Conservation (phyloP, 495 filamentous ascomycete genomes). For the Neurospora pannonica region DNA sequence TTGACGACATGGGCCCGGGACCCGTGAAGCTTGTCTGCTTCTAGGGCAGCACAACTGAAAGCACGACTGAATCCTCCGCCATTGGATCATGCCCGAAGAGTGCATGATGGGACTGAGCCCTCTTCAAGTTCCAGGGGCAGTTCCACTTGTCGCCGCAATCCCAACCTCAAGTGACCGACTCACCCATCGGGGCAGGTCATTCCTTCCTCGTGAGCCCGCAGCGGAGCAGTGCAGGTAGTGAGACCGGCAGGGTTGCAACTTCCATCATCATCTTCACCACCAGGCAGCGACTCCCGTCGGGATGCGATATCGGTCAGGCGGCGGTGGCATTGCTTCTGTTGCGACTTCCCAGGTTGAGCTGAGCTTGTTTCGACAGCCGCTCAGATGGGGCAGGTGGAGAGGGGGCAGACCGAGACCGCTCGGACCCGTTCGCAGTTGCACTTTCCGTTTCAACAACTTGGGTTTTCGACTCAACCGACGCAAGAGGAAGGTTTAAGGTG, state of each 20-base stretch:
- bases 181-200: background rate
- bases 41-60: background rate
- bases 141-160: background rate
- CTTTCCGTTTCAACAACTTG: background rate
- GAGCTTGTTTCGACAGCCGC: background rate
- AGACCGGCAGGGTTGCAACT: background rate
- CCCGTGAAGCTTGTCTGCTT: background rate
- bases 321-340: background rate
- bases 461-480: background rate
- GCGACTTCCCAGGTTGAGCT: background rate
- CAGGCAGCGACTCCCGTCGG: background rate
- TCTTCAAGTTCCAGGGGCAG: background rate
- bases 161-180: background rate
- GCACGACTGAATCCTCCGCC: background rate
- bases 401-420: background rate
- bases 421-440: background rate
- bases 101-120: background rate
- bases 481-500: background rate
- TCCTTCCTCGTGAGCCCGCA: background rate
- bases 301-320: background rate
- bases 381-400: background rate
- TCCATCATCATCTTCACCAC: background rate
- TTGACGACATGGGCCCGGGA: background rate
- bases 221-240: background rate
- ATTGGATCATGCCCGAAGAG: background rate